A percentile compares a stretch with the other conserved stretches of the same genome.
phyloP scores from a whole-genome alignment of 2,329 filamentous ascomycete species.

The Sphaerulina populicola region DNA sequence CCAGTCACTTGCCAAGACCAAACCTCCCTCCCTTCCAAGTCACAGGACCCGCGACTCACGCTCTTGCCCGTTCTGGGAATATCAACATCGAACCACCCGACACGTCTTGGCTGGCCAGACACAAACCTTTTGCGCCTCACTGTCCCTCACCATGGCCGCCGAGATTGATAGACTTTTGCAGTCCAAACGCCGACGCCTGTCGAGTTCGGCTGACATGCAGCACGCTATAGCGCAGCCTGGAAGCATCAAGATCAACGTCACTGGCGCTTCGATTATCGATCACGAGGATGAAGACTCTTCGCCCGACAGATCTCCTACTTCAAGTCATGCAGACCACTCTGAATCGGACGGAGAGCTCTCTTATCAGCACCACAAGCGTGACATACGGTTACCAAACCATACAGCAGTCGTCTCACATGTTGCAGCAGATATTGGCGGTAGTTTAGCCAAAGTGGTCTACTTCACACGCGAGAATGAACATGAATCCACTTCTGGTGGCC shows the following conservation, averaged over 20 bases:
- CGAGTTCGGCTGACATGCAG: slow-evolving; percentile 39
- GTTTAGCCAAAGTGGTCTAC: slow-evolving; percentile 92
- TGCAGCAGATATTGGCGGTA: slow-evolving; percentile 95
- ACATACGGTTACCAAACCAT: slow-evolving; percentile 94
- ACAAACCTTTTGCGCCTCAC: background rate
- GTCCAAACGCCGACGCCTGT: slow-evolving; percentile 21
- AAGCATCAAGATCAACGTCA: slow-evolving; percentile 87
- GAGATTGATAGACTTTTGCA: slow-evolving; percentile 8
- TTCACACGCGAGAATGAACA: slow-evolving; percentile 68
- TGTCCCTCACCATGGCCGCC: slow-evolving; percentile 8
- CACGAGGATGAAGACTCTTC: slow-evolving; percentile 48
- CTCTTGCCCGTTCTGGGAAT: background rate
- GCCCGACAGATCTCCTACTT: slow-evolving; percentile 36
- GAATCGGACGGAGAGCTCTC: slow-evolving; percentile 42
- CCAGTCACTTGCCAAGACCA: background rate
- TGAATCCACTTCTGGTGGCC: slow-evolving; percentile 62
- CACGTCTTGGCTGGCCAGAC: background rate
- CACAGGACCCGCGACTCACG: background rate
- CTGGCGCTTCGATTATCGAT: slow-evolving; percentile 93
- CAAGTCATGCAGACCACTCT: slow-evolving; percentile 28
- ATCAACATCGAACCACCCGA: background rate
- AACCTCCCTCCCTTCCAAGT: background rate
- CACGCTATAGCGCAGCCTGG: slow-evolving; percentile 52
- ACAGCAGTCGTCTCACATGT: slow-evolving; percentile 93
- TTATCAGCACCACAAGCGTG: slow-evolving; percentile 68